phyloP scores from a whole-genome alignment of 768 basidiomycete species.

The Mycena belliarum region DNA sequence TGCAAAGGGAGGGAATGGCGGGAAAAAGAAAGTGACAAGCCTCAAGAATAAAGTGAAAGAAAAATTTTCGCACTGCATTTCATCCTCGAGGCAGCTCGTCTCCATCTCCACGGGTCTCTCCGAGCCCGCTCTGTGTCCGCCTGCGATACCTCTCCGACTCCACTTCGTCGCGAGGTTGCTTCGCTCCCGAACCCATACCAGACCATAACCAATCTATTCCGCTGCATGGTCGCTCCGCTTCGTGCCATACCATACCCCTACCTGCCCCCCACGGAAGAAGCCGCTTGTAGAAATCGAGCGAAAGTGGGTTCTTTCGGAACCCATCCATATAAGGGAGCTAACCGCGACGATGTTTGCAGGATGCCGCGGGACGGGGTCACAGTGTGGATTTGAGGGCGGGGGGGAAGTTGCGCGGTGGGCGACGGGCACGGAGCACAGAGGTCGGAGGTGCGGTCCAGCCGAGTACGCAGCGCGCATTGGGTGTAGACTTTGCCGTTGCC shows the following conservation, averaged over 20 bases:
- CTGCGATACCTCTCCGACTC: background rate
- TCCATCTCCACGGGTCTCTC: background rate
- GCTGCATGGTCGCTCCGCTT: too few relatives aligned
- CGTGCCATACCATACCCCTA: constrained; percentile 4
- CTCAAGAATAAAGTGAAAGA: background rate
- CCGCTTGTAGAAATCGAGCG: background rate
- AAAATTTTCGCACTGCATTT: background rate
- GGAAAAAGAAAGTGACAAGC: background rate
- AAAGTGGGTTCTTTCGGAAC: constrained; percentile 2
- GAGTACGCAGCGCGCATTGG: too few relatives aligned
- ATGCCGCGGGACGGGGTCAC: too few relatives aligned
- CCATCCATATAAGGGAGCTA: too few relatives aligned
- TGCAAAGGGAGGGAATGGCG: background rate
- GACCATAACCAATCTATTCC: too few relatives aligned
- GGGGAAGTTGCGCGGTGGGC: too few relatives aligned
- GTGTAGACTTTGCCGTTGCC: too few relatives aligned
- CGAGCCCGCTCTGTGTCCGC: background rate
- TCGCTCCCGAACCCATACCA: background rate
- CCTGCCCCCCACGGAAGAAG: constrained; percentile 9
- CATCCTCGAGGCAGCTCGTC: background rate
- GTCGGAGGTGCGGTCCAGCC: too few relatives aligned
- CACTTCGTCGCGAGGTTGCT: background rate
- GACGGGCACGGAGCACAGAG: too few relatives aligned
- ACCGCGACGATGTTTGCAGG: background rate
- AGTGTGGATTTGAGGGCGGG: too few relatives aligned